Evolutionary conservation across 306 rosid genomes (phyloP).

Genomic region (Leucaena leucocephala): DNA sequence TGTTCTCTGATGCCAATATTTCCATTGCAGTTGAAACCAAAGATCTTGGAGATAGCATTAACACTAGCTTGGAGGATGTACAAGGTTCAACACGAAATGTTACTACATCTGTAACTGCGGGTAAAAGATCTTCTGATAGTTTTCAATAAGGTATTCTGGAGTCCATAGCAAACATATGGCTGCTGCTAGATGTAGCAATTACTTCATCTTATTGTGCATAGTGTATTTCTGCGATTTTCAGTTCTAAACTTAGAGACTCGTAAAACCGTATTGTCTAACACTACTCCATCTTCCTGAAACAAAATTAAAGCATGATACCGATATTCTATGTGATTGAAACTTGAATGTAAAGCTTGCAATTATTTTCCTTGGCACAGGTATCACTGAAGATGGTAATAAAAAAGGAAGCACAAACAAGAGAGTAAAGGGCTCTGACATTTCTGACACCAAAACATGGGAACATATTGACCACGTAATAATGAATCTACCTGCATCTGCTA

Average conservation of each 20-base stretch:
- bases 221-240: constrained; percentile 9
- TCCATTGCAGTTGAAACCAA: constrained; percentile 59
- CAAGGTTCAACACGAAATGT: constrained; percentile 43
- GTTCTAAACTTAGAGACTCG: constrained; percentile 17
- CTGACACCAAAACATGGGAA: constrained; percentile 64
- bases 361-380: constrained; percentile 38
- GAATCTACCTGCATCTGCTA: constrained; percentile 96
- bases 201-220: constrained; percentile 20
- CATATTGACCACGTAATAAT: constrained; percentile 88
- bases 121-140: constrained; percentile 69
- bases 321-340: constrained; percentile 17
- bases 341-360: constrained; percentile 23
- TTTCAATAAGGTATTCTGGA: constrained; percentile 61
- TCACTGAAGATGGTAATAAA: constrained; percentile 44
- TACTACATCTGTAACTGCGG: constrained; percentile 56
- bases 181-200: constrained; percentile 28
- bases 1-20: constrained; percentile 40
- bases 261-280: constrained; percentile 16
- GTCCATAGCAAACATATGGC: constrained; percentile 19
- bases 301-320: neutral
- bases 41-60: constrained; percentile 40
- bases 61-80: constrained; percentile 34
- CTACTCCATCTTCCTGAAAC: constrained; percentile 22
- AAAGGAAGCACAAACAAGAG: constrained; percentile 72
- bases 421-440: constrained; percentile 52